Conservation (phyloP, 306 rosid genomes). For the Delonix regia region DNA sequence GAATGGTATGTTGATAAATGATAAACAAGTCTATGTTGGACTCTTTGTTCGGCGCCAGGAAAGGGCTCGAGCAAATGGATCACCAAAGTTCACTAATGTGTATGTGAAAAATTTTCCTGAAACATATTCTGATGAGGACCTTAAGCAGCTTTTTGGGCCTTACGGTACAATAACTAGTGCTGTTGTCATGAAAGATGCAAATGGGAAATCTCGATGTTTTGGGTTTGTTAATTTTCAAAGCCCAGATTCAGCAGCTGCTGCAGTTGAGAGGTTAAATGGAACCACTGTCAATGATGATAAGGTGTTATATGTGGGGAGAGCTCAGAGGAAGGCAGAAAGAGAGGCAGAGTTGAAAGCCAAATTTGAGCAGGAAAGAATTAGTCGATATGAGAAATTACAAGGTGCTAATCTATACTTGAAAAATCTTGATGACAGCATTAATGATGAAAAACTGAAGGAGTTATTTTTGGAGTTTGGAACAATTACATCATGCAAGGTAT, state of each 20-base stretch:
- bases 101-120: constrained; percentile 79
- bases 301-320: constrained; percentile 75
- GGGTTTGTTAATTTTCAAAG: constrained; percentile 79
- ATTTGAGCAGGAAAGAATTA: constrained; percentile 73
- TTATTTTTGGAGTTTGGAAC: constrained; percentile 84
- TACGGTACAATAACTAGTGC: constrained; percentile 76
- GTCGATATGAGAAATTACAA: constrained; percentile 77
- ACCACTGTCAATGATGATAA: constrained; percentile 53
- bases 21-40: constrained; percentile 69
- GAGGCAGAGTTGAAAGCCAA: constrained; percentile 74
- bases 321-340: constrained; percentile 76
- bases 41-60: constrained; percentile 64
- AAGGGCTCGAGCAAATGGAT: constrained; percentile 52
- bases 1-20: constrained; percentile 84
- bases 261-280: constrained; percentile 75
- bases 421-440: constrained; percentile 75
- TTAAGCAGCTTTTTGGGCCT: constrained; percentile 51
- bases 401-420: constrained; percentile 87
- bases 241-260: constrained; percentile 62
- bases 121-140: constrained; percentile 54
- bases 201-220: constrained; percentile 79
- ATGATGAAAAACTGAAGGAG: constrained; percentile 77
- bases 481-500: constrained; percentile 85
- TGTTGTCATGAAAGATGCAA: constrained; percentile 57
- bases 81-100: constrained; percentile 70